Evolutionary conservation across 768 basidiomycete genomes (phyloP).

Genomic region (Pleurotus sapidus): DNA sequence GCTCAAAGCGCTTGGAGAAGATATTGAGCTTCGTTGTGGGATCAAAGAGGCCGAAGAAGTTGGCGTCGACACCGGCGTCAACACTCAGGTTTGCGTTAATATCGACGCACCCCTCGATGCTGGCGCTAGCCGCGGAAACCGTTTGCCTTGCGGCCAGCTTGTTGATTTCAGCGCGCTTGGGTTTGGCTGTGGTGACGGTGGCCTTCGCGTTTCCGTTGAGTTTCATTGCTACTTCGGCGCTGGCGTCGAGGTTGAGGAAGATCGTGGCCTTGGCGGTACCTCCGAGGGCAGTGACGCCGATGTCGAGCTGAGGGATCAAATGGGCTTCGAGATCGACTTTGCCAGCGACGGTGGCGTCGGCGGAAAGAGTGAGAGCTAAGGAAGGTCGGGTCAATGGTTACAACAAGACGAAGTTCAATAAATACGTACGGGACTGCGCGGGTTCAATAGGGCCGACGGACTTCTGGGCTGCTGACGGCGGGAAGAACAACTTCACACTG

Average conservation of each 20-base stretch:
- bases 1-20: constrained; percentile 32
- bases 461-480: constrained; percentile 18
- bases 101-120: constrained; percentile 29
- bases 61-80: constrained; percentile 27
- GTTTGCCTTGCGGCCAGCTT: background rate
- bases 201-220: constrained; percentile 15
- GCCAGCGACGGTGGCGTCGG: constrained; percentile 23
- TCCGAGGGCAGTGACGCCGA: constrained; percentile 7
- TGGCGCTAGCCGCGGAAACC: background rate
- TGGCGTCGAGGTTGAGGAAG: constrained; percentile 24
- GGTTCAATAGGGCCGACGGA: constrained; percentile 23
- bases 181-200: constrained; percentile 7
- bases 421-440: constrained; percentile 24
- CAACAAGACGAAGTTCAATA: background rate
- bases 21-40: constrained; percentile 23
- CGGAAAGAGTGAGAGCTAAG: constrained; percentile 28
- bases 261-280: constrained; percentile 13
- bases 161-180: background rate
- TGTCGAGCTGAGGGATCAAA: constrained; percentile 25
- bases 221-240: constrained; percentile 17
- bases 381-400: background rate
- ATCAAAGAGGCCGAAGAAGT: constrained; percentile 29
- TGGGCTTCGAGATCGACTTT: constrained; percentile 28
- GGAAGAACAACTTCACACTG: constrained; percentile 34
- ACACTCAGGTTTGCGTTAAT: constrained; percentile 27